Evolutionary conservation across 495 filamentous ascomycete species (phyloP).

Genomic region (Penicillium diatomitis): DNA sequence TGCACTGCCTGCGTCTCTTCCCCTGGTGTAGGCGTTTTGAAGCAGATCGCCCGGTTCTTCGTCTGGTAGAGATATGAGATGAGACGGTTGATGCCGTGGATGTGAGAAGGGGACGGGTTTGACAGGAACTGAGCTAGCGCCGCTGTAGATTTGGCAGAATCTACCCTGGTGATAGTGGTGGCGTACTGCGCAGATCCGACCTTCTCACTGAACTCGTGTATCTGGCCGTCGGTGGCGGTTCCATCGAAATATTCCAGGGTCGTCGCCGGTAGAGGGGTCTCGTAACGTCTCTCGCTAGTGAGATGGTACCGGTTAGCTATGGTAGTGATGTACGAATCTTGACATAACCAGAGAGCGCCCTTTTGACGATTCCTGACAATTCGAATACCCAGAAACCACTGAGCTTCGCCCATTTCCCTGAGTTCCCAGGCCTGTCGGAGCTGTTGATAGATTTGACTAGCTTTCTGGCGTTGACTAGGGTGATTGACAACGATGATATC

Average conservation of each 20-base stretch:
- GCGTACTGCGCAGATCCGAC: background rate
- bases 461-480: background rate
- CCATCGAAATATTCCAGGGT: background rate
- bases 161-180: background rate
- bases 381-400: background rate
- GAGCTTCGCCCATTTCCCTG: background rate
- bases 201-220: background rate
- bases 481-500: background rate
- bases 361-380: background rate
- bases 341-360: background rate
- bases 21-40: no score
- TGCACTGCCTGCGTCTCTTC: no score
- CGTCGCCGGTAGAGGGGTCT: background rate
- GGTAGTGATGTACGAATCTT: background rate
- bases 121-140: background rate
- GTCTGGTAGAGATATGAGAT: background rate
- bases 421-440: background rate
- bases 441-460: background rate
- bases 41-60: background rate
- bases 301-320: background rate
- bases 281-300: background rate
- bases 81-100: background rate
- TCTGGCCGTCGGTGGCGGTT: background rate
- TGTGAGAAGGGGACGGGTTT: background rate
- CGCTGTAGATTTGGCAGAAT: background rate